A percentile compares a stretch with the other conserved stretches of the same genome.
phyloP scores from a whole-genome alignment of 148 eudicot species.

The Fagopyrum esculentum region DNA sequence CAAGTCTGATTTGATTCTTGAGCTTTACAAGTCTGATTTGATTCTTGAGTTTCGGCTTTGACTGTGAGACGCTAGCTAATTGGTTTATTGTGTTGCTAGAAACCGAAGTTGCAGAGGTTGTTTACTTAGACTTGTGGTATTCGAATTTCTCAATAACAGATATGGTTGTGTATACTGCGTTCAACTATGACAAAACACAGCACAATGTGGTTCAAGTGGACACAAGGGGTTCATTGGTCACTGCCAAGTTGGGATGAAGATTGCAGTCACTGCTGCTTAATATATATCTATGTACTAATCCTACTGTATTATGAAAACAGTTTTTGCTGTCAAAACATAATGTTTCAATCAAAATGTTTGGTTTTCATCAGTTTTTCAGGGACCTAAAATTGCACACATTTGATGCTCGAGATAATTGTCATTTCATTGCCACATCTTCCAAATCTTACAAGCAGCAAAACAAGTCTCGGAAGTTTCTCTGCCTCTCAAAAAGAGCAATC shows the following conservation, averaged over 20 bases:
- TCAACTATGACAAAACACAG: conserved; percentile 27
- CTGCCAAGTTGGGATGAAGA: conserved; percentile 26
- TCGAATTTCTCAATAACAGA: not conserved
- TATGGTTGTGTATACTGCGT: conserved; percentile 14
- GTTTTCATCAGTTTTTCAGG: not conserved
- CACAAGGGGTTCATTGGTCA: conserved; percentile 22
- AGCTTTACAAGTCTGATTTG: no score
- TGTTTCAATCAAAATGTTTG: not conserved
- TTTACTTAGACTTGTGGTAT: no score
- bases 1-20: no score
- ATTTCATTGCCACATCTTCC: not conserved
- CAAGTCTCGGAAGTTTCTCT: not conserved
- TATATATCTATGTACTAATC: not conserved
- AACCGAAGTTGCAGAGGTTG: no score
- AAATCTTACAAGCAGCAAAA: not conserved
- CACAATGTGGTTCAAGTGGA: conserved; percentile 49
- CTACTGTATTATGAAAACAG: not conserved
- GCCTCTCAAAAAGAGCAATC: not conserved
- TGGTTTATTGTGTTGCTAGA: no score
- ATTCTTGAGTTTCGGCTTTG: no score
- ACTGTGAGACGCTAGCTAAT: no score
- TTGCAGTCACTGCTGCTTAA: conserved; percentile 17
- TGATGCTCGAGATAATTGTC: not conserved
- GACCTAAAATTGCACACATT: not conserved
- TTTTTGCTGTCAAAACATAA: not conserved